Base-by-base conservation (phyloP, 2,329 filamentous ascomycete species). In the Fusarium brachygibbosum region DNA sequence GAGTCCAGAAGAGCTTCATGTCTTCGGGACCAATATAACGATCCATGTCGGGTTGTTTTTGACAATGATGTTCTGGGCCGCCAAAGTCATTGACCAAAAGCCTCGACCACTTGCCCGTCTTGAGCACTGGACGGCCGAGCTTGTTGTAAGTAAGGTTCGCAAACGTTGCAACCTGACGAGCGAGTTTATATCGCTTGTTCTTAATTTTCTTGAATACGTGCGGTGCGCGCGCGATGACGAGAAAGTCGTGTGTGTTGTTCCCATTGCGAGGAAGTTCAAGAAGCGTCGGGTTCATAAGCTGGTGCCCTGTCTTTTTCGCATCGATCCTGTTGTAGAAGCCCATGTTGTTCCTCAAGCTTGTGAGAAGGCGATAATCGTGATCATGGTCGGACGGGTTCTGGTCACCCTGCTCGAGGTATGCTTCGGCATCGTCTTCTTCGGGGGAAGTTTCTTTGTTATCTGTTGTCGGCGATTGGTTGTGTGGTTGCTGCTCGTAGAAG, bases 1-100 rank as follows among this genome's bases (percentile, higher is more conserved):
- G 63, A 8, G 69, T 72, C 69, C 69, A 72, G 53, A 72, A 72
- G 11, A 72, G 40, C 69, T 72, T 72, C 69, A 72, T 72, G 6
- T 72, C 69, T 14, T 72, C 69, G 0, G 69, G 69, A 0, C 69
- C 69, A 2, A 72, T 58, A 7, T 72, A 72, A 19, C 35, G 57
- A 29, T 72, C 69, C 69, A 72, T 72, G 23, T 37, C 34, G 3
- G 69, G 69, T 25, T 72, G 52, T 8, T 31, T 37, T 28, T 70
- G 46, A 53, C 69, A 72, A 38, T 72, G 69, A 6, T 72, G 69
- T 5, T 70, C 63, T 0, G 69, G 69, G 2, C 66, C 66, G 3
- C 40, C 48, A 25, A 62, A 70, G 19, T 72, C 57, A 4, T 70
- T 31, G 11, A 72, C 9, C 4, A 72, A 55, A 12, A 72, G 46